phyloP scores from a whole-genome alignment of 1,139 yeast genomes.

The Kodamaea derodonti region DNA sequence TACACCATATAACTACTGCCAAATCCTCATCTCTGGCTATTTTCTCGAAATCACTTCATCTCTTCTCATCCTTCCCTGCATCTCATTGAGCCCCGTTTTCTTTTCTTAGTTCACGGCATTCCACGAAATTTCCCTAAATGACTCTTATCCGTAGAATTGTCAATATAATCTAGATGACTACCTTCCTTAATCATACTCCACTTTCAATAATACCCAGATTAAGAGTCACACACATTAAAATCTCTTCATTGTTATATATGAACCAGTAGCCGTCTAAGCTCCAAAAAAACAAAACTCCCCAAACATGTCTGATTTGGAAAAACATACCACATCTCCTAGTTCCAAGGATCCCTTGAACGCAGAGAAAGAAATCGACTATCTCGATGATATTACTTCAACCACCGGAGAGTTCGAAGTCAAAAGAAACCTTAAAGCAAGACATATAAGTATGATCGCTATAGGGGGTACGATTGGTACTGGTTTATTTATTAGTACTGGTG shows the following conservation, averaged over 20 bases:
- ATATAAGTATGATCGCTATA: conserved; percentile 23
- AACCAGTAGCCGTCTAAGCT: background rate
- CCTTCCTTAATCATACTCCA: no score
- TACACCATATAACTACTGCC: no score
- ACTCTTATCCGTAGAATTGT: no score
- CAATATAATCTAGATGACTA: no score
- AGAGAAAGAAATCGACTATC: conserved; percentile 13
- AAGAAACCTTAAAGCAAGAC: conserved; percentile 46
- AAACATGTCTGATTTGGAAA: conserved; percentile 4
- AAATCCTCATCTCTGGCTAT: no score
- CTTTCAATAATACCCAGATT: no score
- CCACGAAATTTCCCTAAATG: no score
- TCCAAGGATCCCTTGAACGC: conserved; percentile 9
- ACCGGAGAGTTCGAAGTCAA: conserved; percentile 18
- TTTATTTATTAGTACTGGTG: conserved; percentile 53
- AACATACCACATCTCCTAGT: background rate
- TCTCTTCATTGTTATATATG: background rate
- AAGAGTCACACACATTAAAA: background rate
- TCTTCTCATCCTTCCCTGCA: no score
- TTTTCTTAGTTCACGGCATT: no score
- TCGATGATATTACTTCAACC: conserved; percentile 5
- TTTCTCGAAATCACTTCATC: no score
- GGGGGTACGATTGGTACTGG: conserved; percentile 68
- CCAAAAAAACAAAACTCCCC: no score
- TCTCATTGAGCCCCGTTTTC: no score